A percentile compares a stretch with the other conserved stretches of the same genome.
These are phyloP conservation scores for Chalciporus chontae DNA, from an alignment of 768 basidiomycete species.

Conservation along the genomic window DNA sequence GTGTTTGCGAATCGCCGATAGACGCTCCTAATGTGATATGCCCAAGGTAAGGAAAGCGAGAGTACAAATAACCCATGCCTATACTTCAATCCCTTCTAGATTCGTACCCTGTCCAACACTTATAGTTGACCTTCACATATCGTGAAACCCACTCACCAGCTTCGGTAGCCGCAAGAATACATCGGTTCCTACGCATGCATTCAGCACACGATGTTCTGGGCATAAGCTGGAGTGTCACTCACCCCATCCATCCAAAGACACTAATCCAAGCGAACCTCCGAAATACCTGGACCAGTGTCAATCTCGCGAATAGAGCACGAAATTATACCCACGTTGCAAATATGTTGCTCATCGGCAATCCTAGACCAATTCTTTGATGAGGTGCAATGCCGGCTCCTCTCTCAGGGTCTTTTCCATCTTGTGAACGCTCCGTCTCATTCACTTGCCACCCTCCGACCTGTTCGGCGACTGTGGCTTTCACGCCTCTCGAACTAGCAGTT, in stretches of 20 bases:
- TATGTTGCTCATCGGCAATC: conserved; percentile 86
- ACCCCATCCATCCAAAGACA: conserved; percentile 86
- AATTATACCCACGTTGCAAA: conserved; percentile 63
- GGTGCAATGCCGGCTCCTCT: conserved; percentile 43
- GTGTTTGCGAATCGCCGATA: conserved; percentile 8
- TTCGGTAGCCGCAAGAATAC: conserved; percentile 79
- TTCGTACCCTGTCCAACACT: conserved; percentile 63
- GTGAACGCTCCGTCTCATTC: conserved; percentile 21
- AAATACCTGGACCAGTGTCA: conserved; percentile 55
- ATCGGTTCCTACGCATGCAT: conserved; percentile 59
- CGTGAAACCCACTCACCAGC: conserved; percentile 47
- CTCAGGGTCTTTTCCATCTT: conserved; percentile 35
- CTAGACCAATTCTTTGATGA: conserved; percentile 73
- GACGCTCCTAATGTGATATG: neutral
- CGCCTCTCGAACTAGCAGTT: conserved; percentile 55
- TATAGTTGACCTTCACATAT: neutral
- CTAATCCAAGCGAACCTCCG: conserved; percentile 74
- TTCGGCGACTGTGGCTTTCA: conserved; percentile 78
- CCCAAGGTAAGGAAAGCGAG: neutral
- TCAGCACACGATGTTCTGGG: neutral
- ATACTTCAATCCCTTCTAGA: conserved; percentile 80
- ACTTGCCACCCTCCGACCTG: conserved; percentile 53
- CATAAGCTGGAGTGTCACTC: conserved; percentile 23
- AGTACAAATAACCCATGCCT: conserved; percentile 10
- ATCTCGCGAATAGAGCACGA: neutral